Percentiles rank a stretch among this genome's conserved stretches.
These are phyloP conservation scores for Xylaria castorea DNA, from an alignment of 495 filamentous ascomycete species.

Conservation along the genomic window DNA sequence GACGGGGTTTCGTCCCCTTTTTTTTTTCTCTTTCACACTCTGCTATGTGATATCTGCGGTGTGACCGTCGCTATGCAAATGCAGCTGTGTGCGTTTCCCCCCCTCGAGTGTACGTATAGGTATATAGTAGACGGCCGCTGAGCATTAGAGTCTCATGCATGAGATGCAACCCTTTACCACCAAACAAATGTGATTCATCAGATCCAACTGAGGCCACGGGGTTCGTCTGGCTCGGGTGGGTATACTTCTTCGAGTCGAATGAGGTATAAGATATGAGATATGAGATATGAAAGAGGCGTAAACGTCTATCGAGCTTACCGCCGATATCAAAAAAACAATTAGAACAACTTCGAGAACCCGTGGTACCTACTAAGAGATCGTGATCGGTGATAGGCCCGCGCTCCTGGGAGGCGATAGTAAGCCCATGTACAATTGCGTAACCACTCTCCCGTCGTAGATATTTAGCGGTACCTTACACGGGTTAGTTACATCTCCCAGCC, in stretches of 20 bases:
- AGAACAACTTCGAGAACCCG: neutral
- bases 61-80: slow-evolving; percentile 20
- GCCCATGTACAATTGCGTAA: slow-evolving; percentile 27
- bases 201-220: neutral
- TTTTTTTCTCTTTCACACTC: neutral
- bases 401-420: neutral
- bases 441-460: slow-evolving; percentile 3
- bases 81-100: neutral
- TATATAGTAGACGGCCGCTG: neutral
- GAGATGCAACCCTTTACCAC: slow-evolving; percentile 2
- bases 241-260: neutral
- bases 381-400: neutral
- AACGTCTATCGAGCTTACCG: neutral
- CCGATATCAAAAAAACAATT: slow-evolving; percentile 10
- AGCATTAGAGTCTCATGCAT: neutral
- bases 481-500: slow-evolving; percentile 4
- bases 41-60: slow-evolving; percentile 17
- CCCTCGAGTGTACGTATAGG: too few relatives aligned
- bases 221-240: neutral
- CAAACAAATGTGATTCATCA: neutral
- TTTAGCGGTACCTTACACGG: neutral
- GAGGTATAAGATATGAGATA: too few relatives aligned
- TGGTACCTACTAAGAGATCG: neutral
- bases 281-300: neutral
- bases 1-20: neutral